Base-by-base conservation (phyloP, 257 asterid genomes). In the Solanum microdontum region DNA sequence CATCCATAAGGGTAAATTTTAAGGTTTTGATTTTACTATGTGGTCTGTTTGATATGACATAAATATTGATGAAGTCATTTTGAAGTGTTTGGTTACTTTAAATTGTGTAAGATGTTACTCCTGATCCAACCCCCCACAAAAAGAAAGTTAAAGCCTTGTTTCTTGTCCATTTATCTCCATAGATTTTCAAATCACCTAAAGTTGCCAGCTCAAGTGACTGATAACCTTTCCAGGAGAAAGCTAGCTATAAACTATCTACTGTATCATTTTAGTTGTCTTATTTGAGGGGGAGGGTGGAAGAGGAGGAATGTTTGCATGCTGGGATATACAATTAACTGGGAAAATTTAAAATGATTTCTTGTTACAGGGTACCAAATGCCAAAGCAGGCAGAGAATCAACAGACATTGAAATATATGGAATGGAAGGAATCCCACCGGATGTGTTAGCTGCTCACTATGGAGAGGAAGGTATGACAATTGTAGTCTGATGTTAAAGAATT, bases 341-440 rank as follows among this genome's bases (percentile, higher is more conserved):
- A 62, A 62, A n/a, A 62, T 62, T 62, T 62, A 2, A 62, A 62
- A 10, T 62, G 15, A n/a, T 9, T 62, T 62, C 30, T n/a, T 62
- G 45, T 88, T 28, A 28, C 94, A 95, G 98, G 91, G 99, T 97
- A 79, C 99, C 99, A 37, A 97, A 97, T 90, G 98, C 99, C 8
- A 97, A 97, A 89, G 91, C 97, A 33, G 98, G 98, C 37, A 92
- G 98, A 82, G 99, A 97, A 86, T 93, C 98, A 30, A 94, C 99
- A 3, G 98, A 95, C n/a, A 93, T 94, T 90, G 98, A 97, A 89
- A 93, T 95, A 88, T 97, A 97, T 87, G 99, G 99, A 87, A 97
- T 97, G 99, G 97, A 95, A 92, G 99, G 99, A 84, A 95, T 95
- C 87, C 99, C 99, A 28, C 88, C 96, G 30, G 98, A 94, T 92